Evolutionary conservation across 2,329 filamentous ascomycete genomes (phyloP), one percentile per base, ranked within the genome.

Genomic region (Shiraia bambusicola): DNA sequence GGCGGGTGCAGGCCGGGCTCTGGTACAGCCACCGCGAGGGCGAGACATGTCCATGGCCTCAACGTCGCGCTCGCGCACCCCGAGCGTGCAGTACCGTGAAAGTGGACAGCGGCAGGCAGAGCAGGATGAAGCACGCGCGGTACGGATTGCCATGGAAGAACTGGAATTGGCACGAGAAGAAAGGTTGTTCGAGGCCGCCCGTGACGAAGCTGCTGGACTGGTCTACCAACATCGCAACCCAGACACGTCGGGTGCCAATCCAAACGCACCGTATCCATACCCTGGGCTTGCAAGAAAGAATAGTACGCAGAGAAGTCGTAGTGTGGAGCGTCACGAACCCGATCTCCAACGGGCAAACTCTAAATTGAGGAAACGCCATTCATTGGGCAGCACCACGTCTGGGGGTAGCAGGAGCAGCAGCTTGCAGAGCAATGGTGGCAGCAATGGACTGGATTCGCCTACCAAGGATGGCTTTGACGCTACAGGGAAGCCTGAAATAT

Each of bases 71-170:
- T 54, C 58, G 41, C 56, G 85, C 34, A 81, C 85, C 12, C 80
- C 82, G 6, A 86, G 77, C 45, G 75, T 60, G 42, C 53, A 79
- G 6, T 90, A 90, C 65, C 83, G 87, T 41, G 87, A 90, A 66
- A 79, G 82, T 42, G 85, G 84, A 13, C 80, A 83, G 60, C 75
- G 86, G 55, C 88, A 86, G 84, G 87, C 88, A 80, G 87, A 91
- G 65, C 87, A 86, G 65, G 85, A 89, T 60, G 87, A 91, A 67
- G 84, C 81, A 3, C 77, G 78, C 26, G 85, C 85, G 14, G 69
- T 91, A 45, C 79, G 84, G 13, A 77, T 82, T 47, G 86, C 87
- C 9, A 81, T 91, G 76, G 81, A 88, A 52, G 83, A 87, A 56
- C 80, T 90, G 77, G 80, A 87, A 44, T 50, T 86, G 19, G 76